A percentile compares a stretch with the other conserved stretches of the same genome.
Evolutionary conservation across 352 stramenopile genomes (phyloP).

Genomic region (Globisporangium emineosum): DNA sequence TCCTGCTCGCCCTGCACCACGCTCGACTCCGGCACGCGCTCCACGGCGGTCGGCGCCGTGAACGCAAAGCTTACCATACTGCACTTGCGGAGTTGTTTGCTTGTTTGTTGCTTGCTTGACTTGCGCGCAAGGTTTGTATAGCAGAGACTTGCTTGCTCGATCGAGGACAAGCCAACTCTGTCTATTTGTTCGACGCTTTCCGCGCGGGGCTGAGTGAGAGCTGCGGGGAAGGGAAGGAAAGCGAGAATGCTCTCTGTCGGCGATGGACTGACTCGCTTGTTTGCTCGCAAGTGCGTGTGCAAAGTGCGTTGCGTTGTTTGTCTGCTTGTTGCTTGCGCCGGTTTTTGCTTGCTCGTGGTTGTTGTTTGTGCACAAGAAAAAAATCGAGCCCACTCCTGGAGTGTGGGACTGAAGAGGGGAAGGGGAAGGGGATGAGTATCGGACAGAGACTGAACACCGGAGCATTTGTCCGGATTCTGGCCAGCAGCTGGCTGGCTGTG

Average conservation of each 20-base stretch:
- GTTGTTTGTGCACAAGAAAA: neutral
- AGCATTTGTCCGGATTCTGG: neutral
- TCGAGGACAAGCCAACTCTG: neutral
- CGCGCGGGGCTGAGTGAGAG: neutral
- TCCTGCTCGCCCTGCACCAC: constrained; percentile 53
- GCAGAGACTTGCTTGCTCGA: neutral
- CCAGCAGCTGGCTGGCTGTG: neutral
- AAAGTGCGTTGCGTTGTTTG: neutral
- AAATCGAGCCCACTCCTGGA: neutral
- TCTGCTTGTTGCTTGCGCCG: neutral
- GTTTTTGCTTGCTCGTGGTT: neutral
- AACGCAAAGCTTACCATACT: constrained; percentile 19
- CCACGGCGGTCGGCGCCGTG: constrained; percentile 25
- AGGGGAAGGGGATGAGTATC: neutral
- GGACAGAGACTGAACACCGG: neutral
- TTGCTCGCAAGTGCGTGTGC: neutral
- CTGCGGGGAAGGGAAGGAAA: constrained; percentile 14
- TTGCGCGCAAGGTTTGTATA: neutral
- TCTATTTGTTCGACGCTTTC: constrained; percentile 6
- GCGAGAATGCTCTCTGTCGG: constrained; percentile 8
- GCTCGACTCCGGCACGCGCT: constrained; percentile 48
- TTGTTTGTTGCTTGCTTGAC: neutral
- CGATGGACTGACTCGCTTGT: constrained; percentile 7
- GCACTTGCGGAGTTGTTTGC: neutral
- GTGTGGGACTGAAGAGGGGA: neutral